Evolutionary conservation across 495 filamentous ascomycete species (phyloP), one percentile per base, ranked within the genome.

Genomic region (Neurospora africana): DNA sequence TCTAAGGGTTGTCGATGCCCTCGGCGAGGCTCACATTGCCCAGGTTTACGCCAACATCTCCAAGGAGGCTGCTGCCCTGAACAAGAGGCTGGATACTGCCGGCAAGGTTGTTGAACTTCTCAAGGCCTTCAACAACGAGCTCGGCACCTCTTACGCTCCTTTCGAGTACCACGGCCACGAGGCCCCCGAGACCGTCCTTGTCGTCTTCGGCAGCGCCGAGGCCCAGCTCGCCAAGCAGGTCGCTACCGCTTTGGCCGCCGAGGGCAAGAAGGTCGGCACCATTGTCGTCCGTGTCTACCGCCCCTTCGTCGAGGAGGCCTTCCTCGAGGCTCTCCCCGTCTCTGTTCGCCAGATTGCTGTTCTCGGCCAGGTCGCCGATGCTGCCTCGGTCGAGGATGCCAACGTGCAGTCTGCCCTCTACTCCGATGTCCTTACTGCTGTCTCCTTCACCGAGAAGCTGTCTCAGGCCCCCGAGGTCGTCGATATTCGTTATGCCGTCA

Each of bases 91-190:
- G 9, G 91, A 92, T 75, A 83, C 85, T 23, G 91, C 93, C 58
- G 91, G 89, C 70, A 94, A 91, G 83, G 85, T 92, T 21, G 78
- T 90, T 33, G 88, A 91, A 58, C 83, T 98, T 11, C 85, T 99
- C 40, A 86, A 89, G 73, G 86, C 89, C 21, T 91, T 99, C 81
- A 99, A 99, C 81, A 89, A 88, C 53, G 95, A 98, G 82, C 89
- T 99, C 39, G 95, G 95, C 44, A 98, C 94, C 23, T 90, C 93
- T 30, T 99, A 99, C 77, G 85, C 90, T 74, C 88, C 92, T 23
- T 99, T 98, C 77, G 96, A 99, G 81, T 99, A 98, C 82, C 86
- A 91, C 75, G 95, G 95, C n/a, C 93, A 97, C 79, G 81, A 86
- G 11, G 81, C 88, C 43, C 87, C 95, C 27, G 89, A 92, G 15